Evolutionary conservation across 139 green algal species (phyloP), one percentile per base, ranked within the genome.

Genomic region (Closterium sp.): DNA sequence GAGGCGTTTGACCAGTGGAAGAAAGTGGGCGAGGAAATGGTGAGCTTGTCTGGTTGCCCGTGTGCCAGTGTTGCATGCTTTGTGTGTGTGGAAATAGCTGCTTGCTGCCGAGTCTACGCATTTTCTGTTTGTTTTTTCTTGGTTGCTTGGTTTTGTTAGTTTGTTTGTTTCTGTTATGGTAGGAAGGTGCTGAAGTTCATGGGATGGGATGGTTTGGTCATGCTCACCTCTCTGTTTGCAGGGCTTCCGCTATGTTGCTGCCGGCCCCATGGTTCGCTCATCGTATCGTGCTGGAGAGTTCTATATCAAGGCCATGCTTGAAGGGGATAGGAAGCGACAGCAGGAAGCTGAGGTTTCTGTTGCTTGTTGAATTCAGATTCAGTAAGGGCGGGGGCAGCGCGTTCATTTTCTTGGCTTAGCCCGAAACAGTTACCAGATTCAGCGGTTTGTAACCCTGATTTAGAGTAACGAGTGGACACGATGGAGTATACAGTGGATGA

Each of bases 271-370:
- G 95, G 98, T 99, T 30, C 96, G 98, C 17, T 98, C 96, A 22
- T 98, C 96, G 0, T 99, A 99, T 95, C 94, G 96, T 9, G 98
- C 98, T 0, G 98, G 98, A 0, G 97, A 99, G 94, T 97, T 98
- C 90, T 99, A 97, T 94, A 93, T 98, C 62, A 96, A 98, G 94
- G 70, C 90, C 13, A 93, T 94, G 89, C 86, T 94, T 86, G 92
- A 94, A 32, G 34, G 24, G 3, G 62, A 94, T 38, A 87, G 92
- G 91, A 29, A 92, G 87, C 62, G 70, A 17, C 38, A 92, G 19
- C 42, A 70, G 30, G 24, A 17, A 17, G 90, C 90, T 91, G 90
- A 32, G 3, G 42, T 31, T 28, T 29, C 87, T 79, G 28, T 31
- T 5, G 87, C 87, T 31, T 90, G 32, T 79, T 79, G 19, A 88